Evolutionary conservation across 768 basidiomycete species (phyloP).

Genomic region (Termitomyces sp.): DNA sequence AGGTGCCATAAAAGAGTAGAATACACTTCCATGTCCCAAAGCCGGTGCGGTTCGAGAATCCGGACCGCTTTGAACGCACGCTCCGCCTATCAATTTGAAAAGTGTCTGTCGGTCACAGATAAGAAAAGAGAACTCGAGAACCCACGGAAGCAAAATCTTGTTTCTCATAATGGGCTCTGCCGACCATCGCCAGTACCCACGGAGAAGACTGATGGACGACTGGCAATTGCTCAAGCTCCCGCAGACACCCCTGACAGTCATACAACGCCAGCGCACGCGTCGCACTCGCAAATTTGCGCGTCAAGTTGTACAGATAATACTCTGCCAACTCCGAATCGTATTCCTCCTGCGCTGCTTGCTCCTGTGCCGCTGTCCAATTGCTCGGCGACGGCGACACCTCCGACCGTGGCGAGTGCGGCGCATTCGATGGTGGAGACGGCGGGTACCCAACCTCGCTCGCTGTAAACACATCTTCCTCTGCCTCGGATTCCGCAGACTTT

Average conservation of each 20-base stretch:
- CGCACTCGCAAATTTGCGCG: conserved; percentile 78
- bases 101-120: conserved; percentile 15
- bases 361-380: conserved; percentile 59
- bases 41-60: conserved; percentile 80
- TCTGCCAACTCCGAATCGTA: conserved; percentile 75
- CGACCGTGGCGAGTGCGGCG: conserved; percentile 56
- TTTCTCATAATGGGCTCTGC: conserved; percentile 84
- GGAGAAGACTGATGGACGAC: conserved; percentile 66
- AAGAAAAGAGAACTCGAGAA: conserved; percentile 18
- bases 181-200: conserved; percentile 78
- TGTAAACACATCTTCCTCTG: conserved; percentile 54
- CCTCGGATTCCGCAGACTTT: conserved; percentile 63
- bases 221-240: conserved; percentile 74
- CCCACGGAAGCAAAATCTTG: conserved; percentile 85
- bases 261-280: conserved; percentile 70
- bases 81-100: conserved; percentile 57
- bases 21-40: conserved; percentile 93
- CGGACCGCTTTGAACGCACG: conserved; percentile 82
- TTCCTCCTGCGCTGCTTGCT: conserved; percentile 65
- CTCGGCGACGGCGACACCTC: conserved; percentile 61
- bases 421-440: conserved; percentile 53
- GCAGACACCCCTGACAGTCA: conserved; percentile 68
- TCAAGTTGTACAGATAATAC: conserved; percentile 74
- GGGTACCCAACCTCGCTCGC: conserved; percentile 48
- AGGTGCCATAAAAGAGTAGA: conserved; percentile 96